Conservation (phyloP, 495 filamentous ascomycete genomes). For the Xylaria cubensis region DNA sequence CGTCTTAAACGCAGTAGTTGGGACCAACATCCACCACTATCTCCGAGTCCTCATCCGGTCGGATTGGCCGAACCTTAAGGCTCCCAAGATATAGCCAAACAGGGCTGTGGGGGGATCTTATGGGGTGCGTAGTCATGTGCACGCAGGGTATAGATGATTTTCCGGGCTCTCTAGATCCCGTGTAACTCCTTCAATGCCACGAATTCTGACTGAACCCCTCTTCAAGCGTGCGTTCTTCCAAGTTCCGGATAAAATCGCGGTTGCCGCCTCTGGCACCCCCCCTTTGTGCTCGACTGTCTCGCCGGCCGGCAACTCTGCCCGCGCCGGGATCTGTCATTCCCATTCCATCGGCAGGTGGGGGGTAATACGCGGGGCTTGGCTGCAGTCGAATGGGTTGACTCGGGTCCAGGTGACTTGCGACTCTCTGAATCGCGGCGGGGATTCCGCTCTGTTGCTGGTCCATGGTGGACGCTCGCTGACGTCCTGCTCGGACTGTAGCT, state of each 20-base stretch:
- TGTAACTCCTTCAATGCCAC: conserved; percentile 54
- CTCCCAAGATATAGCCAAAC: conserved; percentile 14
- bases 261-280: conserved; percentile 67
- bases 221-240: conserved; percentile 92
- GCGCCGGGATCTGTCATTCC: conserved; percentile 56
- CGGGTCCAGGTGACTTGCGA: conserved; percentile 96
- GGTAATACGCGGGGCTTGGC: conserved; percentile 97
- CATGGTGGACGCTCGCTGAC: conserved; percentile 94
- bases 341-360: conserved; percentile 88
- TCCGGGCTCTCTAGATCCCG: conserved; percentile 16
- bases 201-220: conserved; percentile 69
- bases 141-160: not conserved
- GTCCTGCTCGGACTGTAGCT: conserved; percentile 78
- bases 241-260: conserved; percentile 87
- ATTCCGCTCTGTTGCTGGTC: conserved; percentile 92
- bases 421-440: conserved; percentile 88
- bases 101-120: conserved; percentile 5
- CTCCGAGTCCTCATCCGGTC: not conserved
- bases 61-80: not conserved
- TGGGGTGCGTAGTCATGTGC: not conserved
- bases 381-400: conserved; percentile 93
- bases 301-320: conserved; percentile 71
- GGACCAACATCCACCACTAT: not conserved
- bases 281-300: conserved; percentile 75
- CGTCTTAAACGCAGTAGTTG: conserved; percentile 4